phyloP scores from a whole-genome alignment of 2,329 filamentous ascomycete species.

The Penicillium oxalicum region DNA sequence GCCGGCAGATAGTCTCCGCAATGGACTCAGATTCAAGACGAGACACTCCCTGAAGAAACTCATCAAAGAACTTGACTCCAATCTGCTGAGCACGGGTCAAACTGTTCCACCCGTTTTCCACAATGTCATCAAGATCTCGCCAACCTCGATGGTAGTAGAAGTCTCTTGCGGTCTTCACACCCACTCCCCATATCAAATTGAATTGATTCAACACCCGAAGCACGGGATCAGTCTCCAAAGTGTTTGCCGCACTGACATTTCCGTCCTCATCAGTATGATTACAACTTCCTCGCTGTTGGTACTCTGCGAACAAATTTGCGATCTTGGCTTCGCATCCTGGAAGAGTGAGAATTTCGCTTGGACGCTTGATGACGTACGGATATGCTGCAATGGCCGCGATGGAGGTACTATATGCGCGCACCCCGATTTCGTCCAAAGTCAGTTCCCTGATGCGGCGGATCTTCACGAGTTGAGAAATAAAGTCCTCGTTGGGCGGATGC shows the following conservation, averaged over 20 bases:
- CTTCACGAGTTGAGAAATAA: conserved; percentile 67
- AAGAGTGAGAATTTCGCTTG: conserved; percentile 47
- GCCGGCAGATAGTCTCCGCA: conserved; percentile 54
- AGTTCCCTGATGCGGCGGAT: conserved; percentile 68
- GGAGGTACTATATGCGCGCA: conserved; percentile 78
- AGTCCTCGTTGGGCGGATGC: conserved; percentile 64
- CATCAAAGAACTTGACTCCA: conserved; percentile 87
- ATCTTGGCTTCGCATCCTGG: conserved; percentile 81
- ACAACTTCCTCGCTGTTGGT: conserved; percentile 43
- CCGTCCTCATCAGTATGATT: conserved; percentile 42
- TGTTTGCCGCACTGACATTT: conserved; percentile 56
- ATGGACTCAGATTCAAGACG: conserved; percentile 69
- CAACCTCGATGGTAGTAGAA: conserved; percentile 74
- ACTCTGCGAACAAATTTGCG: conserved; percentile 71
- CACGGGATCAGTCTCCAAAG: conserved; percentile 58
- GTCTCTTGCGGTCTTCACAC: conserved; percentile 68
- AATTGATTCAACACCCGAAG: conserved; percentile 64
- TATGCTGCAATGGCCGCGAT: conserved; percentile 83
- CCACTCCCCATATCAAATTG: conserved; percentile 89
- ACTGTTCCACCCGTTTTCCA: conserved; percentile 71
- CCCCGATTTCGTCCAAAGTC: conserved; percentile 68
- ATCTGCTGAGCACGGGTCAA: conserved; percentile 83
- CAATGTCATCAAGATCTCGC: conserved; percentile 77
- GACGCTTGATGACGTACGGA: conserved; percentile 51
- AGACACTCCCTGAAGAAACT: conserved; percentile 67